Conservation (phyloP, 768 basidiomycete genomes). For the Kwoniella heveanensis region DNA sequence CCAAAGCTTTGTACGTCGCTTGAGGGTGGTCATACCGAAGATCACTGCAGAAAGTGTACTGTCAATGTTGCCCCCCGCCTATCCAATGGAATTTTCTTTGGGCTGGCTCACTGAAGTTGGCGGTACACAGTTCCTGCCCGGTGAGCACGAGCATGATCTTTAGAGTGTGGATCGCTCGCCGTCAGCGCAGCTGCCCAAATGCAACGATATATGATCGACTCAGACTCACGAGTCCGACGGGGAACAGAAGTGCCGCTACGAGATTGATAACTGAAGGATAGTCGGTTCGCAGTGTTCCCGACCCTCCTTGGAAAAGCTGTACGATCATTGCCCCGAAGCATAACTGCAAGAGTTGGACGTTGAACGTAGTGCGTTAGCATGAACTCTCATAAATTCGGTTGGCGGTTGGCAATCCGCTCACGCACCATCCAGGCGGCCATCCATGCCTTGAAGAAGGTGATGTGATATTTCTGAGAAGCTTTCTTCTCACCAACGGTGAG, state of each 20-base stretch:
- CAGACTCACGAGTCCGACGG: slow-evolving; percentile 23
- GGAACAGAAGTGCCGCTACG: slow-evolving; percentile 26
- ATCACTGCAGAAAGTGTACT: slow-evolving; percentile 20
- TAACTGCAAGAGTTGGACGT: no score
- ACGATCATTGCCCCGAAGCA: slow-evolving; percentile 31
- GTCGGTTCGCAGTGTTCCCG: slow-evolving; percentile 26
- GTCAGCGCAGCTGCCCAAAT: neutral
- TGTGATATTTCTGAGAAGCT: slow-evolving; percentile 24
- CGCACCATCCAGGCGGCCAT: slow-evolving; percentile 35
- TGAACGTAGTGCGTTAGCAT: no score
- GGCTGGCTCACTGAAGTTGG: slow-evolving; percentile 35
- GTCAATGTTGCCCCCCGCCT: no score
- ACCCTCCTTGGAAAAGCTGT: slow-evolving; percentile 26
- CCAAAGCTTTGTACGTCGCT: slow-evolving; percentile 27
- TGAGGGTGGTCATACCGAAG: slow-evolving; percentile 28
- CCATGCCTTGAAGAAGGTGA: slow-evolving; percentile 35
- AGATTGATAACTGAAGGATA: slow-evolving; percentile 27
- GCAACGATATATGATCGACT: no score
- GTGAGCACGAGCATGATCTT: slow-evolving; percentile 34
- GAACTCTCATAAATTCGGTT: no score
- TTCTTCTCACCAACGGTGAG: slow-evolving; percentile 32
- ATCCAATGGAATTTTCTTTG: no score
- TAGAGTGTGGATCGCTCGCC: neutral
- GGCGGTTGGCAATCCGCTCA: no score
- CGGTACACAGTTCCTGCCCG: slow-evolving; percentile 31